Percentiles rank a stretch among this genome's conserved stretches.
Conservation (phyloP, 2,329 filamentous ascomycete genomes). For the Claviceps paspali region DNA sequence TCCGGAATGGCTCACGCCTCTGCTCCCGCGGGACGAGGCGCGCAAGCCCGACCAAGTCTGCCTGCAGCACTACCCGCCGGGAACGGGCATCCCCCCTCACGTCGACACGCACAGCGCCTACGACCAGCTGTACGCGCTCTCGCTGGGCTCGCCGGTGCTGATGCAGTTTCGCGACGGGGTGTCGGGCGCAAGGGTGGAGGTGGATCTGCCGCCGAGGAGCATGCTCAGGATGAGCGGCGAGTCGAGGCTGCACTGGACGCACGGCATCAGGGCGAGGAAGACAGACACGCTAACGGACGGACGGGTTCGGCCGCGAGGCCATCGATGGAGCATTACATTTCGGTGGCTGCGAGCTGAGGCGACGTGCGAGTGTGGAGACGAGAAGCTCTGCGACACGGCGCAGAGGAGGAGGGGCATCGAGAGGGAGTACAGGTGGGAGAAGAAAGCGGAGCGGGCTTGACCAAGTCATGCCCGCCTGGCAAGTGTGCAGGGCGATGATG, state of each 20-base stretch:
- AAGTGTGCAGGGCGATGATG: no score
- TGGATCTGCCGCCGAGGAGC: constrained; percentile 32
- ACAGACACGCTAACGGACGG: constrained; percentile 32
- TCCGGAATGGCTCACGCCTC: constrained; percentile 32
- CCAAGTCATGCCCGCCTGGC: no score
- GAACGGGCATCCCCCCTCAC: constrained; percentile 44
- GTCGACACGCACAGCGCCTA: constrained; percentile 38
- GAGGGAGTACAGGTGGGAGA: constrained; percentile 35
- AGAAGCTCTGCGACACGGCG: constrained; percentile 35
- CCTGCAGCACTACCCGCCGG: constrained; percentile 44
- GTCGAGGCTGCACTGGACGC: constrained; percentile 37
- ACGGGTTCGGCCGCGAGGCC: constrained; percentile 23
- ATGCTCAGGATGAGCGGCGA: constrained; percentile 37
- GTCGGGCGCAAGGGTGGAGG: constrained; percentile 18
- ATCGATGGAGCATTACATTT: constrained; percentile 41
- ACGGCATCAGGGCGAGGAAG: constrained; percentile 38
- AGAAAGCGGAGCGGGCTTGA: no score
- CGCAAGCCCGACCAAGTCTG: constrained; percentile 41
- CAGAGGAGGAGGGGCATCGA: constrained; percentile 29
- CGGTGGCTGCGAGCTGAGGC: constrained; percentile 32
- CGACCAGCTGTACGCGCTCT: constrained; percentile 30
- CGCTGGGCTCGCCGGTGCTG: constrained; percentile 25
- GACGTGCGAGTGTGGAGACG: constrained; percentile 34
- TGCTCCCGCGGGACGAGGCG: constrained; percentile 28
- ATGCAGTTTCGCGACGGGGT: constrained; percentile 27